These are phyloP conservation scores for Brassica nigra DNA, from an alignment of 345 rosid species.

Conservation along the genomic window DNA sequence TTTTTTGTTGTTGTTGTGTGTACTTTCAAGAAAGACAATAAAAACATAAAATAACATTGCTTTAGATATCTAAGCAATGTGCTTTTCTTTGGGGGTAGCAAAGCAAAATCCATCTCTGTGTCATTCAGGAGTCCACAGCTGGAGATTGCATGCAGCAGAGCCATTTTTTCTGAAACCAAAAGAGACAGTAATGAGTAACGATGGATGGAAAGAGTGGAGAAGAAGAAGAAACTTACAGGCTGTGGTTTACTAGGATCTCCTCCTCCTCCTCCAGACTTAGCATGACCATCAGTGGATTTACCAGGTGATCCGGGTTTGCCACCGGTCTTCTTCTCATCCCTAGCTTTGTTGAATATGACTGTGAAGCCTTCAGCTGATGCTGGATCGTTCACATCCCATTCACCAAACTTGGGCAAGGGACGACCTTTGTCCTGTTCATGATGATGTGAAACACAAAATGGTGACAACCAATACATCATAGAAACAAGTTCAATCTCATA, in stretches of 20 bases:
- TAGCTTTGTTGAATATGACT: slow-evolving; percentile 90
- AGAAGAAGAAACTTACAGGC: slow-evolving; percentile 54
- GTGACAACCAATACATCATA: neutral
- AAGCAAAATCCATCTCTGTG: slow-evolving; percentile 23
- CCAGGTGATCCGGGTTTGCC: slow-evolving; percentile 71
- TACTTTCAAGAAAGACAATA: slow-evolving; percentile 42
- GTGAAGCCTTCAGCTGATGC: slow-evolving; percentile 98
- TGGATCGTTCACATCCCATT: slow-evolving; percentile 99
- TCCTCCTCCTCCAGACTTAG: slow-evolving; percentile 47
- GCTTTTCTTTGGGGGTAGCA: slow-evolving; percentile 7
- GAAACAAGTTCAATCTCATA: neutral
- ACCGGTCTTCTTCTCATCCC: slow-evolving; percentile 94
- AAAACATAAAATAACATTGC: slow-evolving; percentile 43
- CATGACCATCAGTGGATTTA: slow-evolving; percentile 52
- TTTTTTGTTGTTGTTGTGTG: slow-evolving; percentile 15
- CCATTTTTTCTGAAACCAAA: slow-evolving; percentile 77
- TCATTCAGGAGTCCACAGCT: slow-evolving; percentile 63
- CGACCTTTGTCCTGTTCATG: slow-evolving; percentile 70
- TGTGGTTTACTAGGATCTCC: slow-evolving; percentile 72
- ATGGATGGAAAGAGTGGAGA: neutral
- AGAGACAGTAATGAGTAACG: slow-evolving; percentile 1
- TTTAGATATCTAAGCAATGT: slow-evolving; percentile 36
- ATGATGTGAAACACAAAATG: neutral
- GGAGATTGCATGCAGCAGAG: slow-evolving; percentile 83
- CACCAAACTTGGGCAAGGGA: slow-evolving; percentile 92